Conservation (phyloP, 2,329 filamentous ascomycete species). For the Cladophialophora immunda region DNA sequence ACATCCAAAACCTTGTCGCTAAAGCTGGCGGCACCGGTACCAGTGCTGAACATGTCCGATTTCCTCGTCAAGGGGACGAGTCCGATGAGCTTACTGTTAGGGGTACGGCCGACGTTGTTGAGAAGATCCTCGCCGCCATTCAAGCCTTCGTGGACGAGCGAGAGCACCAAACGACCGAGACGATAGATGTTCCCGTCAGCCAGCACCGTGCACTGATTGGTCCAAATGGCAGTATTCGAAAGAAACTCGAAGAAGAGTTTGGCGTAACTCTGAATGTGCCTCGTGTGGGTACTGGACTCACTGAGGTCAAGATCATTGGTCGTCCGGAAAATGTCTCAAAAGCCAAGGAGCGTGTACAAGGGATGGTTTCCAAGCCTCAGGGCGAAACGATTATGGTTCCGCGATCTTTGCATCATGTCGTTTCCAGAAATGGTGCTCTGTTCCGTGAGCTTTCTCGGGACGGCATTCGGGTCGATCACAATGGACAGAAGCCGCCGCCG, state of each 20-base stretch:
- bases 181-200: slow-evolving; percentile 82
- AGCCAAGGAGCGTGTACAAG: slow-evolving; percentile 84
- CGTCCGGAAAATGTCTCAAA: slow-evolving; percentile 79
- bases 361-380: slow-evolving; percentile 83
- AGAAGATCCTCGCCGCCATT: slow-evolving; percentile 86
- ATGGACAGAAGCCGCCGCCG: slow-evolving; percentile 77
- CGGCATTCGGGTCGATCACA: slow-evolving; percentile 91
- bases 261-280: slow-evolving; percentile 89
- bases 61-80: slow-evolving; percentile 86
- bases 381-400: slow-evolving; percentile 89
- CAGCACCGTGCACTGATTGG: slow-evolving; percentile 94
- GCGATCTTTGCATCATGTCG: slow-evolving; percentile 79
- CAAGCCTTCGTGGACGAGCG: slow-evolving; percentile 82
- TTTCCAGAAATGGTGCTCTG: slow-evolving; percentile 89
- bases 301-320: slow-evolving; percentile 85
- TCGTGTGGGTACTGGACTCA: slow-evolving; percentile 83
- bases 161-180: slow-evolving; percentile 80
- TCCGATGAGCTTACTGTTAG: slow-evolving; percentile 88
- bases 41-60: slow-evolving; percentile 87
- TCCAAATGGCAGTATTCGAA: slow-evolving; percentile 86
- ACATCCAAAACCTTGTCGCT: slow-evolving; percentile 84
- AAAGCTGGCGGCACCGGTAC: slow-evolving; percentile 91
- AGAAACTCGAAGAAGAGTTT: slow-evolving; percentile 85
- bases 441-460: slow-evolving; percentile 91
- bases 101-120: slow-evolving; percentile 82